Evolutionary conservation across 257 asterid species (phyloP).

Genomic region (Rhazya stricta): DNA sequence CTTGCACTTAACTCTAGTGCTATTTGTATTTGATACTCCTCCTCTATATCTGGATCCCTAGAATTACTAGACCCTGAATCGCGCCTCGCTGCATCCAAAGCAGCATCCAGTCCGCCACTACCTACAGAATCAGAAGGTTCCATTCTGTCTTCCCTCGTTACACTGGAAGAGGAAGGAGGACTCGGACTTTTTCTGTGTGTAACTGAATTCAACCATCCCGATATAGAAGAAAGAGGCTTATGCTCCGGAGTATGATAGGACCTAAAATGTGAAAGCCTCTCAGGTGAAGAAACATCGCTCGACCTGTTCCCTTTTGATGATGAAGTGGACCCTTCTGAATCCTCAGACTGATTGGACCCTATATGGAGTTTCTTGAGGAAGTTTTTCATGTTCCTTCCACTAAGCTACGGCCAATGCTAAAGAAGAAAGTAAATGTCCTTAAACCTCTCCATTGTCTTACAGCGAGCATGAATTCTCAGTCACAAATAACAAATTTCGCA

Average conservation of each 20-base stretch:
- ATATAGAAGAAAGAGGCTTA: conserved; percentile 69
- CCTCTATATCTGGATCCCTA: conserved; percentile 82
- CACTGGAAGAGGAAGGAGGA: conserved; percentile 66
- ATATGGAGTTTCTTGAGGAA: conserved; percentile 74
- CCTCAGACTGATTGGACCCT: conserved; percentile 72
- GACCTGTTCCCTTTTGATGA: conserved; percentile 49
- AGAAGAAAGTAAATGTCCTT: conserved; percentile 34
- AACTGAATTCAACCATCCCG: conserved; percentile 93
- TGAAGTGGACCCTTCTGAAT: conserved; percentile 64
- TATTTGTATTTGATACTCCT: conserved; percentile 86
- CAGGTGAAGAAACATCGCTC: conserved; percentile 48
- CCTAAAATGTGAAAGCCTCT: conserved; percentile 44
- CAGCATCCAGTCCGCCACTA: conserved; percentile 64
- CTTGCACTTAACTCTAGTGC: conserved; percentile 93
- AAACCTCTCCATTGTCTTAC: conserved; percentile 54
- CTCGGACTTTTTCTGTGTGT: conserved; percentile 63
- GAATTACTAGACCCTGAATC: conserved; percentile 63
- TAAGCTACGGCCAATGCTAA: conserved; percentile 41
- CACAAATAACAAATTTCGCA: conserved; percentile 18
- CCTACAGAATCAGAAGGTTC: conserved; percentile 73
- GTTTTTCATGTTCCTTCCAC: conserved; percentile 55
- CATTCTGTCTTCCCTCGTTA: conserved; percentile 40
- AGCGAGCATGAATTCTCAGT: conserved; percentile 43
- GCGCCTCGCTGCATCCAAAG: conserved; percentile 50
- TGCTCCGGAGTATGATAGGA: conserved; percentile 47